Evolutionary conservation across 306 rosid species (phyloP), one percentile per base, ranked within the genome.

Genomic region (Fagus sylvatica): DNA sequence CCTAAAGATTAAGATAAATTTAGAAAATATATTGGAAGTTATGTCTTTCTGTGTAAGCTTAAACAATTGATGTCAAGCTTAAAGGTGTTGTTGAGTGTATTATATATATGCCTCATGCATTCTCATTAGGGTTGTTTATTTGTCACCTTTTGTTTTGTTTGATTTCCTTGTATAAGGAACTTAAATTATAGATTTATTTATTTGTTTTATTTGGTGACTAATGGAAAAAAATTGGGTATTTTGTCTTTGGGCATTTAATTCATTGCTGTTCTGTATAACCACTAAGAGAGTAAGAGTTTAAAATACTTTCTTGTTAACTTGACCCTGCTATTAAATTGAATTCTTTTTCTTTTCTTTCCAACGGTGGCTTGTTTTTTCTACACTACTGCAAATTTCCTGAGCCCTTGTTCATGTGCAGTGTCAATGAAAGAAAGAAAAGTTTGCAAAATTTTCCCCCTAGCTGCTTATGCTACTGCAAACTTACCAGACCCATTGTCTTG

Each of bases 381-480:
- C 68, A 4, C 36, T 32, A 68, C 13, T 67, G 62, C 19, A 42
- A 77, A 10, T 69, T 57, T 54, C 64, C 76, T 46, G 46, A 9
- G 72, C 74, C 75, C 83, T 76, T 61, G 36, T 6, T 30, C 40
- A 7, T 17, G 71, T 66, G 71, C 32, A 39, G 13, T 39, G 32
- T 39, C 4, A 36, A 6, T 34, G 22, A 66, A n/a, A 6, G 12
- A 66, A 7, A 65, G 71, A 65, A 4, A 65, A 65, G 48, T 43
- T 43, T 65, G 49, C 33, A 0, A 37, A 22, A 3, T 7, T 36
- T 65, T 39, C 16, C 11, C 40, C n/a, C 28, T 39, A 7, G 32
- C 72, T 77, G 71, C 66, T 51, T 48, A 77, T 32, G 75, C 22
- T 7, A n/a, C 49, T 7, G 68, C 48, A 40, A n/a, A 66, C 71